Evolutionary conservation across 495 filamentous ascomycete species (phyloP).

Genomic region (Rusavskia elegans): DNA sequence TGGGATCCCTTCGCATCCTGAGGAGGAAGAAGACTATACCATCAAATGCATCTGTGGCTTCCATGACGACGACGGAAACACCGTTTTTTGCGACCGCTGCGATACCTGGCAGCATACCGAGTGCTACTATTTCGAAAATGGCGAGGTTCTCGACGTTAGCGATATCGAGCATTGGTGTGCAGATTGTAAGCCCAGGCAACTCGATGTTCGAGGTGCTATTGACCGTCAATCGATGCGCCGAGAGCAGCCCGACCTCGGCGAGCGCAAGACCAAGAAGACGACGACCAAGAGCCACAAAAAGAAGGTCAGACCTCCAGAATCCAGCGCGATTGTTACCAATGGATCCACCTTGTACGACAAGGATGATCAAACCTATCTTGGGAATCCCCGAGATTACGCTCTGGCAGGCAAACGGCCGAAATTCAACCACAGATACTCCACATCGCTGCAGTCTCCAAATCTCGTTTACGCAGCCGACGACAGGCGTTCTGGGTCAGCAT

Average conservation of each 20-base stretch:
- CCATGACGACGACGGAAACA: slow-evolving; percentile 88
- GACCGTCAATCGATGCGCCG: slow-evolving; percentile 46
- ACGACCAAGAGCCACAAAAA: slow-evolving; percentile 61
- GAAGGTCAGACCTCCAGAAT: slow-evolving; percentile 37
- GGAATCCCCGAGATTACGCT: slow-evolving; percentile 41
- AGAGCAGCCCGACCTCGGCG: slow-evolving; percentile 42
- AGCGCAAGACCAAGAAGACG: slow-evolving; percentile 50
- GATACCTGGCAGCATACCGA: slow-evolving; percentile 97
- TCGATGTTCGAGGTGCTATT: slow-evolving; percentile 55
- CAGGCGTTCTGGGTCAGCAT: slow-evolving; percentile 32
- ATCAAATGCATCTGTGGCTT: slow-evolving; percentile 97
- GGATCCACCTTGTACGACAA: slow-evolving; percentile 26
- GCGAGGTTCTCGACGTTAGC: slow-evolving; percentile 52
- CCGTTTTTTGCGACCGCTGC: slow-evolving; percentile 88
- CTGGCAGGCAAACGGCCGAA: slow-evolving; percentile 58
- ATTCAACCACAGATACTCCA: slow-evolving; percentile 52
- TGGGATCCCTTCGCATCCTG: slow-evolving; percentile 34
- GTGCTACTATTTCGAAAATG: slow-evolving; percentile 60
- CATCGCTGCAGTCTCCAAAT: slow-evolving; percentile 48
- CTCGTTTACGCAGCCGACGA: slow-evolving; percentile 23
- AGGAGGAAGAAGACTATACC: slow-evolving; percentile 79
- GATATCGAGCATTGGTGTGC: slow-evolving; percentile 63
- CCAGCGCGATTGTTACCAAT: slow-evolving; percentile 20
- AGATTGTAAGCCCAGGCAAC: slow-evolving; percentile 60
- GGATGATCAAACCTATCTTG: slow-evolving; percentile 23